Evolutionary conservation across 2,329 filamentous ascomycete species (phyloP), one percentile per base, ranked within the genome.

Genomic region (Colletotrichum sp.): DNA sequence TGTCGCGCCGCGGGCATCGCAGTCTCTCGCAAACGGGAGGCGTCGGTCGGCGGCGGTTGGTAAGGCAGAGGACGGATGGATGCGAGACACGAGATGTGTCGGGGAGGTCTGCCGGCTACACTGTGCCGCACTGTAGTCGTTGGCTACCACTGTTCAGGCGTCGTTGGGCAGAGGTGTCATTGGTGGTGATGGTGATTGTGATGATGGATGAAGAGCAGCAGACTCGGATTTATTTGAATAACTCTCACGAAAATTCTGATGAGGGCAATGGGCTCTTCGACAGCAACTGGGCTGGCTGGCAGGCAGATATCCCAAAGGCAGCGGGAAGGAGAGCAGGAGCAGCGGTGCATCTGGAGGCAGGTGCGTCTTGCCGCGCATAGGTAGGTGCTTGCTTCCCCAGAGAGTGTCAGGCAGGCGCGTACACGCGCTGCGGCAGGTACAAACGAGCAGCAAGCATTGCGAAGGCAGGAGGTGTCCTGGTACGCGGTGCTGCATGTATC

Each of bases 11-110:
- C 62, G 56, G 30, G 58, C 62, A 34, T 52, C 14, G 26, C 28
- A 24, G 30, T 73, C 38, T 32, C 63, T 59, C 28, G 56, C 63
- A 38, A 73, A 73, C 56, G 69, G 70, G 64, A 68, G 55, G 38
- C 52, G 65, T 66, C 73, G 55, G 62, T 71, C 62, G 69, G 69
- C 68, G 62, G 38, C 62, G 70, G 70, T 28, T 34, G 64, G n/a
- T 21, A 52, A 52, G 43, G 69, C 62, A 73, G 63, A 73, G 63
- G 69, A 73, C 69, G 69, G 73, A 73, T 32, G 73, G 73, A 73
- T 68, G 73, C 73, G 73, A 75, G 69, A 75, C 73, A 64, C 63
- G 36, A 73, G 63, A 30, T 48, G 73, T 75, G 28, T 75, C 73
- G 73, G 73, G 63, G 69, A 69, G 43, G 38, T 14, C 28, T 48